Evolutionary conservation across 306 rosid species (phyloP).

Genomic region (cucumber (Cucumis sativus)): Cucumber_9930_V3 NC_026655.2:2916001-2916500

Average conservation of each 20-base stretch:
- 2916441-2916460: conserved; percentile 66
- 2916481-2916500: conserved; percentile 62
- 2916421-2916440: conserved; percentile 58
- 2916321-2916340: conserved; percentile 55
- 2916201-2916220: conserved; percentile 6
- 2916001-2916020: too few relatives aligned
- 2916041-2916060: too few relatives aligned
- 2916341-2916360: conserved; percentile 46
- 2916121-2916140: neutral
- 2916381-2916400: conserved; percentile 92
- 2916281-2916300: conserved; percentile 2
- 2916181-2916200: neutral
- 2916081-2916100: neutral
- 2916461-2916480: conserved; percentile 77
- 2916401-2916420: conserved; percentile 43
- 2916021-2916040: too few relatives aligned
- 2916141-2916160: neutral
- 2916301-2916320: conserved; percentile 34
- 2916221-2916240: neutral
- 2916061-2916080: too few relatives aligned
- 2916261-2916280: neutral
- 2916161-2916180: neutral
- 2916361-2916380: conserved; percentile 85
- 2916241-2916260: neutral
- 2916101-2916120: neutral